Base-by-base conservation (phyloP, 2,329 filamentous ascomycete genomes). In the Fusarium subglutinans region DNA sequence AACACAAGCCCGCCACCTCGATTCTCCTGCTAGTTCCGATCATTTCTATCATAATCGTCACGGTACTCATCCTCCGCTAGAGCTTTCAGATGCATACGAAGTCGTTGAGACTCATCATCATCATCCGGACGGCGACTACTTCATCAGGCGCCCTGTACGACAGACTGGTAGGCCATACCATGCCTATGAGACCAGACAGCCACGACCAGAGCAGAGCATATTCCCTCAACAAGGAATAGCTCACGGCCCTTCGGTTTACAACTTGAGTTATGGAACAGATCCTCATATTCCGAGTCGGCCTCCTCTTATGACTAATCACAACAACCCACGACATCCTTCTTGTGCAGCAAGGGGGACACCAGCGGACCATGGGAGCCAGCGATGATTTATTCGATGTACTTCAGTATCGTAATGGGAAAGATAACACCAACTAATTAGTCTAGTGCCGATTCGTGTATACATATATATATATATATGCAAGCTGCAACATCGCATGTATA, bases 81-180 rank as follows among this genome's bases (percentile, higher is more conserved):
- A 58, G 14, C 70, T 56, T 33, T 64, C 76, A 11, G 83, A 83
- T 53, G 72, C 82, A 9, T 85, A 84, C 66, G 87, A 89, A 74
- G 79, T 87, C 17, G 81, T 89, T 40, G 83, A 85, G 44, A 83
- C 86, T 13, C 80, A 82, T 18, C 84, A 86, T 73, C 80, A 82
- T 18, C 84, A 86, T 73, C 80, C 83, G 5, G 78, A 83, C 26
- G 86, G 86, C 17, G 82, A 86, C 55, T 88, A 87, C 68, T 84
- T 85, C 67, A 82, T 87, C 60, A 82, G 83, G 44, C 82, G 85
- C 35, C 85, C 85, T 9, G 72, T 85, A 30, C 77, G 78, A 45
- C 78, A 79, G 37, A 81, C 81, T 33, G 73, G 66, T 18, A 58
- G 57, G 35, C 56, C 74, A 28, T 61, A 78, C 48, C 81, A 82